Conservation (phyloP, 768 basidiomycete genomes). For the Scleroderma citrinum region DNA sequence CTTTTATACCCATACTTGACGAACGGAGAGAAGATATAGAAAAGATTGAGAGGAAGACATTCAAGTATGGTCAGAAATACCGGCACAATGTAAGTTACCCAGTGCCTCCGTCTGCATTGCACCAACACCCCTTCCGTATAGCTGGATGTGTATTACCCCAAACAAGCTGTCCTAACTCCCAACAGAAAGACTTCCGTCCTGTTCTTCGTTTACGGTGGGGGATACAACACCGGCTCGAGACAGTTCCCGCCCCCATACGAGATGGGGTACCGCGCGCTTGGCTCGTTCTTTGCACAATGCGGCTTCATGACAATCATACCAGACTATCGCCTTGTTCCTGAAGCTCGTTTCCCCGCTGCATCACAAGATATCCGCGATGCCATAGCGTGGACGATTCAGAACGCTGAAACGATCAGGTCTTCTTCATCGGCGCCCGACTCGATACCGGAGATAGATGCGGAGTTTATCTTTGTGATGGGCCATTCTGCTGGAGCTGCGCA, state of each 20-base stretch:
- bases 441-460: conserved; percentile 31
- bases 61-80: conserved; percentile 45
- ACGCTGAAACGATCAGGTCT: conserved; percentile 13
- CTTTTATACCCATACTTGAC: conserved; percentile 47
- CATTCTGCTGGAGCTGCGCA: conserved; percentile 61
- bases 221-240: conserved; percentile 49
- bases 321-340: conserved; percentile 61
- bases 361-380: conserved; percentile 58
- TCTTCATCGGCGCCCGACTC: conserved; percentile 4
- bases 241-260: conserved; percentile 40
- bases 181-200: conserved; percentile 41
- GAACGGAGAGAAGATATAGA: conserved; percentile 41
- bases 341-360: conserved; percentile 48
- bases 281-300: conserved; percentile 52
- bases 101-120: background rate
- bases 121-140: conserved; percentile 16
- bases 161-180: conserved; percentile 18
- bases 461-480: conserved; percentile 43
- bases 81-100: conserved; percentile 36
- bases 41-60: conserved; percentile 44
- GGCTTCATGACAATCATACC: conserved; percentile 63
- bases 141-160: conserved; percentile 67
- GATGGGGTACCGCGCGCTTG: conserved; percentile 51
- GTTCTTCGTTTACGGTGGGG: conserved; percentile 65
- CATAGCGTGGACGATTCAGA: conserved; percentile 46